Percentiles rank a stretch among this genome's conserved stretches.
These are phyloP conservation scores for Globisporangium heterothallicum DNA, from an alignment of 352 stramenopile genomes.

Conservation along the genomic window DNA sequence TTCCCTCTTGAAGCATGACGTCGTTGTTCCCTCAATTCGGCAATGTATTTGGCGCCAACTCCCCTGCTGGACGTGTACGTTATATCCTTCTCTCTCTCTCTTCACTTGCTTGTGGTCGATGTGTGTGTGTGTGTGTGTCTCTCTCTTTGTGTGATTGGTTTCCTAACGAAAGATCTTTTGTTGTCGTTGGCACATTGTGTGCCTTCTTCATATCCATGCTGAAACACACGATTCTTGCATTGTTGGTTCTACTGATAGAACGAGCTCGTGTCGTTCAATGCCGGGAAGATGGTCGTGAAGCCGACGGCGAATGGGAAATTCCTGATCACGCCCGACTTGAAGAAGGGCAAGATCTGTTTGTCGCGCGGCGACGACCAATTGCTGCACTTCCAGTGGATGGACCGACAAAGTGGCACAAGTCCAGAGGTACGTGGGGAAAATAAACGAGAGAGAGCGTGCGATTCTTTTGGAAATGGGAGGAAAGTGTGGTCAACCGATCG, in stretches of 20 bases:
- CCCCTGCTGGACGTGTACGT: slow-evolving; percentile 31
- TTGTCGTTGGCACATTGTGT: not conserved
- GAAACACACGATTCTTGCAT: not conserved
- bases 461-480: no score
- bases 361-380: slow-evolving; percentile 86
- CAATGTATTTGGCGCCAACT: slow-evolving; percentile 72
- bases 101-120: no score
- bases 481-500: no score
- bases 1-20: slow-evolving; percentile 18
- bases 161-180: slow-evolving; percentile 6
- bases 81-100: not conserved
- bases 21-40: slow-evolving; percentile 80
- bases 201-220: not conserved
- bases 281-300: slow-evolving; percentile 84
- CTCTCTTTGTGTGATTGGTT: not conserved
- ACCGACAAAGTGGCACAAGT: slow-evolving; percentile 77
- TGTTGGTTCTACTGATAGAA: slow-evolving; percentile 24
- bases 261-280: slow-evolving; percentile 88
- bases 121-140: not conserved
- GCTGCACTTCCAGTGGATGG: slow-evolving; percentile 92
- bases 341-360: slow-evolving; percentile 88
- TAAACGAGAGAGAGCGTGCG: no score
- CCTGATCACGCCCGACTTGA: slow-evolving; percentile 81
- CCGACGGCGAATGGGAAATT: slow-evolving; percentile 81
- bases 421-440: slow-evolving; percentile 47